phyloP scores from a whole-genome alignment of 2,329 filamentous ascomycete species.

The Scopulariopsis brevicaulis region DNA sequence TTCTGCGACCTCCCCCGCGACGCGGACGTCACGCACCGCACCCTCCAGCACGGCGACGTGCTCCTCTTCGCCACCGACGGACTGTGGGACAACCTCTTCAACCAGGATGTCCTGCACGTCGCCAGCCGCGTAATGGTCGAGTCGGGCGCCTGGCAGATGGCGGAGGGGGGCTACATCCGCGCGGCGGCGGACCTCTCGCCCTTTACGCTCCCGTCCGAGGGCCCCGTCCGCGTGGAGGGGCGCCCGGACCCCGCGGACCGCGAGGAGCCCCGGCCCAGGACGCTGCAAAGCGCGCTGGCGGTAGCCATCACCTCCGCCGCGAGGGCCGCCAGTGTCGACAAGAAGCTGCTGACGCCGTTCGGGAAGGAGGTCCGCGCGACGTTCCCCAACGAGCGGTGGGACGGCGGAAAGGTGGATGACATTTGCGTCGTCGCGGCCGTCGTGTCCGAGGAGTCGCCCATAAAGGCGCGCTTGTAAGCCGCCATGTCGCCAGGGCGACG shows the following conservation, averaged over 20 bases:
- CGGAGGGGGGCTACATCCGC: constrained; percentile 44
- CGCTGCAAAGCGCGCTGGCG: constrained; percentile 69
- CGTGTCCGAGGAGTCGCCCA: constrained; percentile 49
- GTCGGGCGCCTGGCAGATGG: constrained; percentile 62
- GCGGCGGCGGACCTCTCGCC: constrained; percentile 47
- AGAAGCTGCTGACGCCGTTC: constrained; percentile 79
- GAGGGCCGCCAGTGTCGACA: constrained; percentile 74
- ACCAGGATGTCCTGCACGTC: constrained; percentile 76
- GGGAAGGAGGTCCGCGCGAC: constrained; percentile 86
- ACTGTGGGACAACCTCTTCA: constrained; percentile 90
- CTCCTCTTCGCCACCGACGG: constrained; percentile 92
- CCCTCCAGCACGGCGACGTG: constrained; percentile 80
- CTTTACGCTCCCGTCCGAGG: constrained; percentile 34
- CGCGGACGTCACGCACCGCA: constrained; percentile 66
- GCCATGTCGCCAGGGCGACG: not conserved
- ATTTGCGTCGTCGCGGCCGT: constrained; percentile 79
- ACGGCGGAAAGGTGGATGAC: constrained; percentile 90
- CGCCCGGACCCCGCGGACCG: not conserved
- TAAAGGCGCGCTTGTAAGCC: constrained; percentile 17
- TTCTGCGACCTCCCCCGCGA: constrained; percentile 77
- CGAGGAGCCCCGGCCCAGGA: constrained; percentile 20
- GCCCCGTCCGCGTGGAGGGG: constrained; percentile 19
- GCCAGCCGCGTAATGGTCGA: constrained; percentile 67
- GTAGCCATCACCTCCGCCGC: constrained; percentile 70
- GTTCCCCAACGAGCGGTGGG: constrained; percentile 77